Percentiles rank a stretch among this genome's conserved stretches.
Conservation (phyloP, 495 filamentous ascomycete genomes). For the Hyaloscypha hepaticicola region DNA sequence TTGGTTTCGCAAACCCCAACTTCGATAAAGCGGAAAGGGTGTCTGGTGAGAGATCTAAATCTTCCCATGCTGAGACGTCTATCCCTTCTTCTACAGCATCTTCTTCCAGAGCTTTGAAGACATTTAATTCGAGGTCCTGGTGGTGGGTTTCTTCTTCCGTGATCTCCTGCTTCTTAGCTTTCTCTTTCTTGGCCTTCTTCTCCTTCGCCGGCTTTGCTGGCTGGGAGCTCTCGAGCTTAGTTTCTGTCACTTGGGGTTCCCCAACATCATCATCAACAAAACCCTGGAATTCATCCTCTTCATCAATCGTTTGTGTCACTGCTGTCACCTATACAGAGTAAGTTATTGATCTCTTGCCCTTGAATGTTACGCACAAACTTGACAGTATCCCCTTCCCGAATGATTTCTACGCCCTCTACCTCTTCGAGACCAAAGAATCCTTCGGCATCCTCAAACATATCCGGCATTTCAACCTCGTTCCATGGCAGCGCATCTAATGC, state of each 20-base stretch:
- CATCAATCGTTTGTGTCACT: slow-evolving; percentile 12
- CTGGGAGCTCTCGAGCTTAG: slow-evolving; percentile 47
- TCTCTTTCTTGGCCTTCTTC: slow-evolving; percentile 34
- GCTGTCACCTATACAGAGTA: slow-evolving; percentile 24
- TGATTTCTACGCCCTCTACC: slow-evolving; percentile 82
- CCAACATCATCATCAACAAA: slow-evolving; percentile 46
- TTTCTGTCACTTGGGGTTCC: slow-evolving; percentile 37
- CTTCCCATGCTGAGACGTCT: slow-evolving; percentile 74
- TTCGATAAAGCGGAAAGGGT: slow-evolving; percentile 72
- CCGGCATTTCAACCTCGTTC: slow-evolving; percentile 79
- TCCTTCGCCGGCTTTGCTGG: slow-evolving; percentile 32
- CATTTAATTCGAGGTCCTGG: slow-evolving; percentile 28
- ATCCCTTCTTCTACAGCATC: slow-evolving; percentile 40
- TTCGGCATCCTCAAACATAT: slow-evolving; percentile 86
- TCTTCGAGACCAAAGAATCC: slow-evolving; percentile 95
- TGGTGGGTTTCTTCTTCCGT: slow-evolving; percentile 15
- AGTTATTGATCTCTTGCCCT: not conserved
- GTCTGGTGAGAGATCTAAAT: slow-evolving; percentile 65
- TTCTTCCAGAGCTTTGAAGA: slow-evolving; percentile 40
- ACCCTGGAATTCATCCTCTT: slow-evolving; percentile 57
- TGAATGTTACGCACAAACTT: slow-evolving; percentile 47
- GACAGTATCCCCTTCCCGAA: slow-evolving; percentile 54
- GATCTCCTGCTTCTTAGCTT: slow-evolving; percentile 33
- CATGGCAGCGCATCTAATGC: slow-evolving; percentile 71
- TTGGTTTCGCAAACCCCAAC: slow-evolving; percentile 76